Base-by-base conservation (phyloP, 345 rosid species). In the Eucalyptus sp. region DNA sequence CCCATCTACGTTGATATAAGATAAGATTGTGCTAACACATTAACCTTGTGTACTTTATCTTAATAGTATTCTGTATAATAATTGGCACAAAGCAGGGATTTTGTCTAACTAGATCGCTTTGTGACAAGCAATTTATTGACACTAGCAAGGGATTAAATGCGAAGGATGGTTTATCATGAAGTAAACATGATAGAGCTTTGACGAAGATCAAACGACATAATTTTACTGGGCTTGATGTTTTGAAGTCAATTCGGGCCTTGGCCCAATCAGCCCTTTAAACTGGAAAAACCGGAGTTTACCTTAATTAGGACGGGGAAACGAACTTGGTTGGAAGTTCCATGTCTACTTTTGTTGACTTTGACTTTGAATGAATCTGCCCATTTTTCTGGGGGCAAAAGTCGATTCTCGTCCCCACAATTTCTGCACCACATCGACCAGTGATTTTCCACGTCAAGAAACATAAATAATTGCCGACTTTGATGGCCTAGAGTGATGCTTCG, bases 361-460 rank as follows among this genome's bases (percentile, higher is more conserved):
- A 56, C 62, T 56, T 56, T 4, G 62, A 56, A 56, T 56, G 13
- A 9, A 56, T 56, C 25, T 3, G 25, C 58, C 24, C 24, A 7
- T 54, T 54, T 54, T 7, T 54, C 10, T 54, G 2, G 29, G 60
- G 62, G 62, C 29, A 56, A 56, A 56, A 56, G 13, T 56, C 27
- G 13, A 24, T 56, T 7, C 58, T 18, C 58, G 17, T 52, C 10
- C 24, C 58, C 58, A 52, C 8, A 52, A 52, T 52, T 52, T 52
- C 10, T 52, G 58, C 58, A 52, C 58, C 24, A 18, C 24, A 1
- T 0, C 0, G 10, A 7, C 58, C 3, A 51, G 3, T 51, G 7
- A 51, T 51, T 51, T 51, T 51, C 56, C 4, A 0, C 2, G 0
- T 56, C 5, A 56, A 22, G 62, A 20, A 22, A 56, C 0, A 5